These are phyloP conservation scores for baker's yeast (Saccharomyces cerevisiae) DNA, from an alignment of 805 yeast genomes.

Conservation along the genomic window DNA sequence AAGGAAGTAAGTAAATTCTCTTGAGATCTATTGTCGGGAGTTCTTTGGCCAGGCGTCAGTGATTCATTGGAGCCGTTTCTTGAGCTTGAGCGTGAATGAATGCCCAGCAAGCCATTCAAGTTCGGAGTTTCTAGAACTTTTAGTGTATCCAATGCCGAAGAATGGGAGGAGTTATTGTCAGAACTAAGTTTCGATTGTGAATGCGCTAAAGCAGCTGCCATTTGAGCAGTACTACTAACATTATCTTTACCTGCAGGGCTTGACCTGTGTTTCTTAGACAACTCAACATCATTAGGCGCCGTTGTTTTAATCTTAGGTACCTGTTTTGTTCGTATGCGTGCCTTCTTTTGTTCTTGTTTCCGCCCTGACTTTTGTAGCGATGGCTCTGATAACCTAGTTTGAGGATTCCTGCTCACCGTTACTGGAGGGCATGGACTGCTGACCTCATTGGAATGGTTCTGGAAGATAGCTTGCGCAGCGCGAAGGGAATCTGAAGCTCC, in stretches of 20 bases:
- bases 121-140: neutral
- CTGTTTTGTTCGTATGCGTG: neutral
- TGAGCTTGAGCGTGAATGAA: neutral
- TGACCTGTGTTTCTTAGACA: neutral
- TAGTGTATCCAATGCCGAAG: neutral
- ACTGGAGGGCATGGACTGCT: neutral
- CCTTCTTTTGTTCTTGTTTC: neutral
- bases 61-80: neutral
- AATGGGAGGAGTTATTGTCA: neutral
- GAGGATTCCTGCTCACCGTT: neutral
- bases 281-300: neutral
- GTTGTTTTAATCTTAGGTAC: neutral
- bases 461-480: slow-evolving; percentile 16
- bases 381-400: neutral
- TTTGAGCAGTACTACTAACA: neutral
- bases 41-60: neutral
- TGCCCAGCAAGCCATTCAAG: neutral
- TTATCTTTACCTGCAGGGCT: neutral
- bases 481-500: slow-evolving; percentile 6
- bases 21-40: neutral
- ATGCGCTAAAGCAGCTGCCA: slow-evolving; percentile 1
- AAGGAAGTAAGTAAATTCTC: neutral
- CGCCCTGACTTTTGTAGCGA: neutral
- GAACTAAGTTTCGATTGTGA: neutral
- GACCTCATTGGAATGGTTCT: slow-evolving; percentile 5